Evolutionary conservation across 805 yeast species (phyloP).

Genomic region (Isabelozyma heimii): DNA sequence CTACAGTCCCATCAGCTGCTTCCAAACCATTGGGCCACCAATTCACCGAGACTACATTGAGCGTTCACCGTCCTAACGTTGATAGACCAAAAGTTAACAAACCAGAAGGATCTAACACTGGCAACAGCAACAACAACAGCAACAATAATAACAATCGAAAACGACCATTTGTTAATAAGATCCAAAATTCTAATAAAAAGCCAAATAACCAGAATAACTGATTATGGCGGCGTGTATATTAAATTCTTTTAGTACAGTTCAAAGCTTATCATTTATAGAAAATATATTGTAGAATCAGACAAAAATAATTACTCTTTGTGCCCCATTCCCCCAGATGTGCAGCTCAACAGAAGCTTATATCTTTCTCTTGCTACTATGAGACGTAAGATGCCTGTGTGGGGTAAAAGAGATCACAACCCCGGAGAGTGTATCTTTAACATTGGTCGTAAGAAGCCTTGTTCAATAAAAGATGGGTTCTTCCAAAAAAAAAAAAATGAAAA

Average conservation of each 20-base stretch:
- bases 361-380: too few species aligned
- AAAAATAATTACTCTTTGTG: too few species aligned
- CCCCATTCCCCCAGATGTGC: too few species aligned
- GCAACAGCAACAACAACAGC: not conserved
- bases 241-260: not conserved
- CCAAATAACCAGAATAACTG: slow-evolving; percentile 11
- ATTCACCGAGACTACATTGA: slow-evolving; percentile 27
- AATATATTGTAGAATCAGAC: too few species aligned
- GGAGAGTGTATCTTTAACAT: too few species aligned
- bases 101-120: slow-evolving; percentile 4
- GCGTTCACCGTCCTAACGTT: slow-evolving; percentile 27
- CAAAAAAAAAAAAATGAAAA: too few species aligned
- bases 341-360: too few species aligned
- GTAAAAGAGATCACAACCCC: too few species aligned
- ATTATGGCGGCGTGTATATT: not conserved
- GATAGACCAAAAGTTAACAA: slow-evolving; percentile 10
- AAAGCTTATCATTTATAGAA: too few species aligned
- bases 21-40: slow-evolving; percentile 14
- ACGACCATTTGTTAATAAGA: slow-evolving; percentile 10
- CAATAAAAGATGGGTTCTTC: too few species aligned
- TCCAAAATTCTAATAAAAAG: slow-evolving; percentile 10
- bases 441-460: too few species aligned
- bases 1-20: not conserved
- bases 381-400: too few species aligned
- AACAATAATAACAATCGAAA: slow-evolving; percentile 11